Evolutionary conservation across 202 grass and related monocot genomes (phyloP).

Genomic region (Digitaria exilis): DNA sequence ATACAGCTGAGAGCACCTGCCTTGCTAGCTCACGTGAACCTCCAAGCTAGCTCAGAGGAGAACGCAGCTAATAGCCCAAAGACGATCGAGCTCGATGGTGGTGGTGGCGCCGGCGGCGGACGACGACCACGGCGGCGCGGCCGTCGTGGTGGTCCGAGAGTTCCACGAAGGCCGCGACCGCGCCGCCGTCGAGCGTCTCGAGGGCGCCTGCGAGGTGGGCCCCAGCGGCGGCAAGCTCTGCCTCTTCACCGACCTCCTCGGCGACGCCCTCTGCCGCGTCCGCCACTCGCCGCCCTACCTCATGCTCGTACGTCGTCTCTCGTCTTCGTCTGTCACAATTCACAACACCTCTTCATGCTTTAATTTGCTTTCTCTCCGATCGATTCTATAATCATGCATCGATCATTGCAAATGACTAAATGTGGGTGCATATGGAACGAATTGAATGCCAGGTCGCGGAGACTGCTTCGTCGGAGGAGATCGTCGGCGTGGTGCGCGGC

Average conservation of each 20-base stretch:
- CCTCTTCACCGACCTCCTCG: conserved; percentile 82
- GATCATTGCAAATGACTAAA: too few species aligned
- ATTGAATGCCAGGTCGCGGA: too few species aligned
- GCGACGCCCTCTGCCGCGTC: conserved; percentile 74
- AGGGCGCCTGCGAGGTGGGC: conserved; percentile 70
- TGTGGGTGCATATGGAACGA: too few species aligned
- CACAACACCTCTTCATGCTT: too few species aligned
- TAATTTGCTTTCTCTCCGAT: too few species aligned
- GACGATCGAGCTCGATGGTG: background rate
- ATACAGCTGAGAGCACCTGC: background rate
- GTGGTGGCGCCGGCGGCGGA: background rate
- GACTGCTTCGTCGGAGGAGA: too few species aligned
- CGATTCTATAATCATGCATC: too few species aligned
- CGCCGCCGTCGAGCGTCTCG: conserved; percentile 49
- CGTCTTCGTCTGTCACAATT: too few species aligned
- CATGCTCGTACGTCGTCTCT: too few species aligned
- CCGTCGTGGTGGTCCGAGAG: conserved; percentile 41
- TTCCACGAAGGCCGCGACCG: conserved; percentile 47
- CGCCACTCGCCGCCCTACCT: conserved; percentile 69
- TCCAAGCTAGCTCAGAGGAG: background rate
- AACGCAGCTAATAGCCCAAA: too few species aligned
- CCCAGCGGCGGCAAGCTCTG: conserved; percentile 54
- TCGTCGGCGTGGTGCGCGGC: conserved; percentile 66
- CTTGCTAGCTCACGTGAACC: too few species aligned
- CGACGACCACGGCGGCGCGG: background rate